Evolutionary conservation across 768 basidiomycete species (phyloP).

Genomic region (Sistotremastrum suecicum): DNA sequence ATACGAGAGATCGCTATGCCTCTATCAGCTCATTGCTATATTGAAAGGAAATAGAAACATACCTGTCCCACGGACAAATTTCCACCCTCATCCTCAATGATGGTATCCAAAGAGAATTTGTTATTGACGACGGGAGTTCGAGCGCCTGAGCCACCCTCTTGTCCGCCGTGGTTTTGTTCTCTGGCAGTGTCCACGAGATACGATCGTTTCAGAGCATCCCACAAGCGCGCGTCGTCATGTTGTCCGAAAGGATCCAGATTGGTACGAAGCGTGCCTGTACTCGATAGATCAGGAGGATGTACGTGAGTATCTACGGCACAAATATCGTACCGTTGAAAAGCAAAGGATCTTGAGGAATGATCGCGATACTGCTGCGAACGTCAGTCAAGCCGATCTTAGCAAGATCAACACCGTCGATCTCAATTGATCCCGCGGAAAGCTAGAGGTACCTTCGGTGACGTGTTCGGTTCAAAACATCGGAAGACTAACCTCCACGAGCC

Average conservation of each 20-base stretch:
- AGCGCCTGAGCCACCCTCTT: slow-evolving; percentile 3
- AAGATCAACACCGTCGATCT: slow-evolving; percentile 74
- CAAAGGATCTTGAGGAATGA: slow-evolving; percentile 72
- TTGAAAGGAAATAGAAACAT: slow-evolving; percentile 4
- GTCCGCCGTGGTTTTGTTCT: slow-evolving; percentile 21
- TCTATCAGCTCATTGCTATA: slow-evolving; percentile 8
- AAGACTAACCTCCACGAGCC: slow-evolving; percentile 53
- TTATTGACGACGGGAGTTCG: slow-evolving; percentile 18
- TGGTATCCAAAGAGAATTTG: slow-evolving; percentile 71
- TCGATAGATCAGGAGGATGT: slow-evolving; percentile 17
- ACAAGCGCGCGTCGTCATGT: slow-evolving; percentile 67
- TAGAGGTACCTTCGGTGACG: not conserved
- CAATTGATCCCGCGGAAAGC: slow-evolving; percentile 55
- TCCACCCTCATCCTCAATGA: slow-evolving; percentile 75
- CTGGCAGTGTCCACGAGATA: slow-evolving; percentile 44
- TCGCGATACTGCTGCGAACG: slow-evolving; percentile 51
- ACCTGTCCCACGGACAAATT: slow-evolving; percentile 71
- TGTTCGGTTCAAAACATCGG: slow-evolving; percentile 26
- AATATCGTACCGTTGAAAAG: not conserved
- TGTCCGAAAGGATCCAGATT: slow-evolving; percentile 85
- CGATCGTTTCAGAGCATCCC: slow-evolving; percentile 79
- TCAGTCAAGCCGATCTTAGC: slow-evolving; percentile 67
- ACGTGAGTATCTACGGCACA: not conserved
- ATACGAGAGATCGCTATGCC: slow-evolving; percentile 61
- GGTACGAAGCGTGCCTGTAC: slow-evolving; percentile 69